Conservation (phyloP, 1,284 basidiomycete genomes). For the Heterobasidion irregulare region DNA sequence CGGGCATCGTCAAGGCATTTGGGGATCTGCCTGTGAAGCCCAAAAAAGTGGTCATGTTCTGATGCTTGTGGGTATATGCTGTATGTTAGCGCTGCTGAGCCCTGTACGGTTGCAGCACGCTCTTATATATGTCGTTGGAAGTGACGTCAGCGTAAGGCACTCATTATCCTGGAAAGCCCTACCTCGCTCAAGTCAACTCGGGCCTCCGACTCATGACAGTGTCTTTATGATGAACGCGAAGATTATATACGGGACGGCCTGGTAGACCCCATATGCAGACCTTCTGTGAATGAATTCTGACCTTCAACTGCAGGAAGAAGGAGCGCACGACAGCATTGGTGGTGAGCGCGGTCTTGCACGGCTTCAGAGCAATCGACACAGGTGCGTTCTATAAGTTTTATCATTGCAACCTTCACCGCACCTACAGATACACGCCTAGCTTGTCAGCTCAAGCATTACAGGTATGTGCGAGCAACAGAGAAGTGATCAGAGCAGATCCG, state of each 20-base stretch:
- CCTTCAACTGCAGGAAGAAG: conserved; percentile 49
- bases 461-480: conserved; percentile 26
- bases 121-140: too few relatives aligned
- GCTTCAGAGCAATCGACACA: conserved; percentile 76
- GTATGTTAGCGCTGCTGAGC: too few relatives aligned
- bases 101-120: too few relatives aligned
- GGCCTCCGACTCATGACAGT: background rate
- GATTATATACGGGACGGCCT: conserved; percentile 66
- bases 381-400: conserved; percentile 28
- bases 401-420: conserved; percentile 2
- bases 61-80: conserved; percentile 6
- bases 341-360: conserved; percentile 59
- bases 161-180: too few relatives aligned
- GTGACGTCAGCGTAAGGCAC: too few relatives aligned
- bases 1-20: conserved; percentile 35
- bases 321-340: conserved; percentile 63
- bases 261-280: conserved; percentile 27
- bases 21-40: conserved; percentile 24
- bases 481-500: background rate
- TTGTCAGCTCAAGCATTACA: conserved; percentile 72
- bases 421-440: conserved; percentile 27
- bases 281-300: background rate
- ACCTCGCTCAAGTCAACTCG: too few relatives aligned
- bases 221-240: conserved; percentile 18
- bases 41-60: conserved; percentile 56